Percentiles rank a stretch among this genome's conserved stretches.
phyloP scores from a whole-genome alignment of 83 land plant species.

The Thuja plicata region DNA sequence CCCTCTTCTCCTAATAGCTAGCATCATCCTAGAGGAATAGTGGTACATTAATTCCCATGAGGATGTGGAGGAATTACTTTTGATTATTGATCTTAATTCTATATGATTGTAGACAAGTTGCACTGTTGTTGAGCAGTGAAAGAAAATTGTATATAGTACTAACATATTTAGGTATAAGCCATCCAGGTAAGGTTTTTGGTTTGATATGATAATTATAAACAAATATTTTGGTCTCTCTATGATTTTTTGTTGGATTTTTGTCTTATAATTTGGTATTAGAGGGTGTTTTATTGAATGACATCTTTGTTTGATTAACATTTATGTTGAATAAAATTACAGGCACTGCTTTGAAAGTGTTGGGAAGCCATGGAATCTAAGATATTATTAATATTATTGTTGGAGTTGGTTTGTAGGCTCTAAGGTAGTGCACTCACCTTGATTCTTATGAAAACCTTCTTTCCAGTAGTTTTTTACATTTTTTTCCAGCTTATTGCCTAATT shows the following conservation, averaged over 20 bases:
- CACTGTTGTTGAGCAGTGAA: conserved; percentile 42
- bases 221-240: background rate
- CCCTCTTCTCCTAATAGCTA: no score
- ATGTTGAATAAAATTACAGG: conserved; percentile 35
- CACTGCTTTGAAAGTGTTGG: conserved; percentile 14
- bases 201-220: background rate
- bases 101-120: conserved; percentile 41
- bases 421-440: conserved; percentile 20
- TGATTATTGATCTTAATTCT: background rate
- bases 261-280: no score
- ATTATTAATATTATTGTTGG: no score
- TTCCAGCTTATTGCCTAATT: conserved; percentile 13
- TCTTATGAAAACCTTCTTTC: background rate
- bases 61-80: background rate
- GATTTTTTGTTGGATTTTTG: background rate
- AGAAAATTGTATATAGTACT: conserved; percentile 39
- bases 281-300: no score
- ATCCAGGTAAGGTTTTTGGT: conserved; percentile 32
- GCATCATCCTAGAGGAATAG: no score
- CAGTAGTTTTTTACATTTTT: background rate
- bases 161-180: conserved; percentile 11
- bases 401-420: conserved; percentile 57
- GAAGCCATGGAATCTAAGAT: conserved; percentile 40
- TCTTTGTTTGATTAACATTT: no score
- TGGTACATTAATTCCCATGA: no score